Conservation (phyloP, 2,329 filamentous ascomycete genomes). For the Venturia nashicola region DNA sequence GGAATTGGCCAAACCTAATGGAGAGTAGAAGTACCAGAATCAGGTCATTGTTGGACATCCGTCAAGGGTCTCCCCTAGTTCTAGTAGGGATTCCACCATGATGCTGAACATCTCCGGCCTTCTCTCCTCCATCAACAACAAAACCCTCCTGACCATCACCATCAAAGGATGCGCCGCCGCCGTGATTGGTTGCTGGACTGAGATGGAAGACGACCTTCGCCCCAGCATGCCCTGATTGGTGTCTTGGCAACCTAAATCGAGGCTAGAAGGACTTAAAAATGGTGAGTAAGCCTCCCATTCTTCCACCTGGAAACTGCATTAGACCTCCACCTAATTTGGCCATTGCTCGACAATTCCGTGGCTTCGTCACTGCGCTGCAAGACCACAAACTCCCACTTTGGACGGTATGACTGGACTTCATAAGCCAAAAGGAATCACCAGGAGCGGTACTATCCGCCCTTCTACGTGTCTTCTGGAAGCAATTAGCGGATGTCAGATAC, state of each 20-base stretch:
- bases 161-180: neutral
- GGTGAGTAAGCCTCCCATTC: constrained; percentile 1
- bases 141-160: neutral
- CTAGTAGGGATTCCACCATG: neutral
- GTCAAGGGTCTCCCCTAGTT: neutral
- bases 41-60: neutral
- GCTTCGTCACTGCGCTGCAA: neutral
- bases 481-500: neutral
- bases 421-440: neutral
- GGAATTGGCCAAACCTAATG: neutral
- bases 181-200: neutral
- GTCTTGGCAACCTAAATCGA: neutral
- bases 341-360: neutral
- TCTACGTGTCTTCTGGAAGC: neutral
- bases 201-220: neutral
- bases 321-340: neutral
- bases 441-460: neutral
- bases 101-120: neutral
- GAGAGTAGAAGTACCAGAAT: neutral
- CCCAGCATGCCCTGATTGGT: neutral
- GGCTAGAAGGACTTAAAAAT: neutral
- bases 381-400: neutral
- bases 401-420: neutral
- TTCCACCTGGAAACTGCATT: neutral
- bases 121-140: neutral